Percentiles rank a stretch among this genome's conserved stretches.
Conservation (phyloP, 2,329 filamentous ascomycete species). For the Seiridium unicorne region DNA sequence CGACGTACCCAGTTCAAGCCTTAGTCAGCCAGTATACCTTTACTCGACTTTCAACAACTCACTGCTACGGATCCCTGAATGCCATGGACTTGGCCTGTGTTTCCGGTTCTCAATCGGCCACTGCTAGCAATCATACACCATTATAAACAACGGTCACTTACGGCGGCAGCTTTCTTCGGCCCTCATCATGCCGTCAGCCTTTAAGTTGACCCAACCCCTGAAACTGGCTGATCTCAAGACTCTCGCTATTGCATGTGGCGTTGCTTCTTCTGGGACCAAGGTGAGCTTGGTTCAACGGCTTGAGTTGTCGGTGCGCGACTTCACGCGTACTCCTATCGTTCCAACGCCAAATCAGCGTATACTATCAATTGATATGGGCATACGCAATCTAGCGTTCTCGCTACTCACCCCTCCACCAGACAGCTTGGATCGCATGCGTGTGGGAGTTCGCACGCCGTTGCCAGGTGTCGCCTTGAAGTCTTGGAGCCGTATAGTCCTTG, state of each 20-base stretch:
- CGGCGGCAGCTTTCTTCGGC: neutral
- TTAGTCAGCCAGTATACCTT: too few relatives aligned
- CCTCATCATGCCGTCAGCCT: neutral
- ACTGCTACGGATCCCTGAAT: too few relatives aligned
- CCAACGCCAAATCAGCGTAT: slow-evolving; percentile 39
- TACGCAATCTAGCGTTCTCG: slow-evolving; percentile 77
- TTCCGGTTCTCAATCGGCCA: too few relatives aligned
- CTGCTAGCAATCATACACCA: too few relatives aligned
- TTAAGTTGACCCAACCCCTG: slow-evolving; percentile 25
- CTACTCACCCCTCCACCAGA: slow-evolving; percentile 42
- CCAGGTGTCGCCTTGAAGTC: slow-evolving; percentile 23
- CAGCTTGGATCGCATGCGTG: neutral
- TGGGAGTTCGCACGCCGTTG: slow-evolving; percentile 9
- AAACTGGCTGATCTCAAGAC: slow-evolving; percentile 55
- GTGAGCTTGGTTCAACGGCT: slow-evolving; percentile 50
- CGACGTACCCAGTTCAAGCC: too few relatives aligned
- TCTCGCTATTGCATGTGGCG: slow-evolving; percentile 60
- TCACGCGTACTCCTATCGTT: neutral
- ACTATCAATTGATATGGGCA: slow-evolving; percentile 81
- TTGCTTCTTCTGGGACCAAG: slow-evolving; percentile 60
- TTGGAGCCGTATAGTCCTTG: slow-evolving; percentile 33
- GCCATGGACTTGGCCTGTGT: too few relatives aligned
- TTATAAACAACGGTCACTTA: too few relatives aligned
- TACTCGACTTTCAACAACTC: too few relatives aligned
- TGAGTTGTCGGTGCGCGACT: slow-evolving; percentile 26